Percentiles rank a stretch among this genome's conserved stretches.
Conservation (phyloP, 2,329 filamentous ascomycete genomes). For the Sarocladium oryzae region DNA sequence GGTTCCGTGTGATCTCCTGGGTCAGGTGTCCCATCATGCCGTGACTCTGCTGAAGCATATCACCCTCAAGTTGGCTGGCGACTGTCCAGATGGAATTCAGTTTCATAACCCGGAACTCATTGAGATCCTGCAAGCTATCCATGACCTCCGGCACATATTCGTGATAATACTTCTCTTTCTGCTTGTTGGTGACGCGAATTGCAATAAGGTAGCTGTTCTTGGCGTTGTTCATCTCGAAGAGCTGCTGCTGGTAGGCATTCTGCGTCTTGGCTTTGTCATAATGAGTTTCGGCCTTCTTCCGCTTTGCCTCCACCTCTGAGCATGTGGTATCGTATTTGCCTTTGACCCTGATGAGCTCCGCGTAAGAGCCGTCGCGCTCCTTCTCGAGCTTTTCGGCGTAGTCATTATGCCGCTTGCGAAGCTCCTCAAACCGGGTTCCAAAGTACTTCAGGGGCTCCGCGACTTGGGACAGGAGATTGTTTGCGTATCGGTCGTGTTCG, state of each 20-base stretch:
- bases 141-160: slow-evolving; percentile 92
- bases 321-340: slow-evolving; percentile 87
- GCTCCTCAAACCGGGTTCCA: slow-evolving; percentile 72
- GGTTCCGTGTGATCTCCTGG: slow-evolving; percentile 79
- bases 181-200: slow-evolving; percentile 95
- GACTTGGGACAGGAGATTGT: slow-evolving; percentile 70
- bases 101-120: slow-evolving; percentile 78
- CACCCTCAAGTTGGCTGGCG: slow-evolving; percentile 72
- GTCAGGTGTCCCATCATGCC: slow-evolving; percentile 66
- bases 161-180: slow-evolving; percentile 96
- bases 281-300: slow-evolving; percentile 92
- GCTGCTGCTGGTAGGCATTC: slow-evolving; percentile 84
- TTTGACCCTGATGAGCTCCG: slow-evolving; percentile 78
- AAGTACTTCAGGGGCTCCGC: slow-evolving; percentile 81
- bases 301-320: slow-evolving; percentile 87
- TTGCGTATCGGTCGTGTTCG: slow-evolving; percentile 82
- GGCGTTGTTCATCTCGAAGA: slow-evolving; percentile 91
- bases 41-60: slow-evolving; percentile 68
- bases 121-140: slow-evolving; percentile 88
- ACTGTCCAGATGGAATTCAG: slow-evolving; percentile 81
- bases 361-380: slow-evolving; percentile 78
- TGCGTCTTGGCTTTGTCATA: slow-evolving; percentile 93
- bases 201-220: slow-evolving; percentile 98
- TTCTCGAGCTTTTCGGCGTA: slow-evolving; percentile 84
- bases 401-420: slow-evolving; percentile 85